Base-by-base conservation (phyloP, 257 asterid genomes). In the Nicotiana undulata region DNA sequence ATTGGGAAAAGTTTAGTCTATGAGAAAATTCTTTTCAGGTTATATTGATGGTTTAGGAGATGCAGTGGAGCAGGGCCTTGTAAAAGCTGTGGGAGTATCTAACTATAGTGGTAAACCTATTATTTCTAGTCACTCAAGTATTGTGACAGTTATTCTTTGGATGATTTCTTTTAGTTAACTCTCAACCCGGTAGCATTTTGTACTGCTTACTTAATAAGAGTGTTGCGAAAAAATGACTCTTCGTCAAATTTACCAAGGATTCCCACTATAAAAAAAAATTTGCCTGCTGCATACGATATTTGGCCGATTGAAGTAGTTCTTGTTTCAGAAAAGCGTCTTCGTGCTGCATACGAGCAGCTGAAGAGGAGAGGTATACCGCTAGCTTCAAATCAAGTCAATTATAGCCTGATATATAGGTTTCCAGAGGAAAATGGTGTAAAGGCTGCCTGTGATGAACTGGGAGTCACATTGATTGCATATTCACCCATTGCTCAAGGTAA, bases 401-500 rank as follows among this genome's bases (percentile, higher is more conserved):
- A 95, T 90, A 95, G 99, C 79, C 92, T 95, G 65, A 93, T 95
- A 79, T 95, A 95, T 86, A 83, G 98, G 77, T 60, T 82, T 32
- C 98, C 98, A 0, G 99, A 95, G 90, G 89, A 95, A 84, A 95
- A 95, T 28, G 99, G 97, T 7, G 96, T 95, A 31, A 93, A 95
- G 88, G 89, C 97, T 24, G 83, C 99, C 34, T 93, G 98, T 72
- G 97, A 94, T 76, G 98, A 94, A 81, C 94, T 94, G 55, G 98
- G 98, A 22, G 82, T 94, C 86, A 89, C 96, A 32, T 85, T 94
- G 46, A 92, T 94, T 28, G 98, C 97, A 16, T 91, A 91, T 84
- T 94, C 98, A 18, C 98, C 97, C n/a, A 91, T 94, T 78, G 98
- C 99, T 82, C 99, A 95, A 91, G 98, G 99, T 94, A 74, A 82